Evolutionary conservation across 495 filamentous ascomycete species (phyloP).

Genomic region (Aspergillus nanangensis): DNA sequence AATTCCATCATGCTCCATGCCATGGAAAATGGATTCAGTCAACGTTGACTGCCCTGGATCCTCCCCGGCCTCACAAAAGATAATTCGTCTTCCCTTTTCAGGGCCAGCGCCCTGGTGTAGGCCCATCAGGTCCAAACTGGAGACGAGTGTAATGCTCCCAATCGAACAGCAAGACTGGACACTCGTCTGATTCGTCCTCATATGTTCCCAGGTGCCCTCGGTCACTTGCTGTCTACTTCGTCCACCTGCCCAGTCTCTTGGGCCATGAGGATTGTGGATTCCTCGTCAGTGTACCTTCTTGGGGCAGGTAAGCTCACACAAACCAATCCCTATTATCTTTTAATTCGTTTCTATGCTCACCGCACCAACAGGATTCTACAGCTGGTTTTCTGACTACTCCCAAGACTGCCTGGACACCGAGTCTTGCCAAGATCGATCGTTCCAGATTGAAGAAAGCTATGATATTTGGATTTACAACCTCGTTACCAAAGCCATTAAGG

Average conservation of each 20-base stretch:
- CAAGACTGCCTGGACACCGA: conserved; percentile 25
- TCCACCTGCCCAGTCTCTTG: background rate
- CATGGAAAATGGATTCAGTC: too few species aligned
- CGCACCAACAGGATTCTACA: conserved; percentile 41
- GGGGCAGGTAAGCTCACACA: background rate
- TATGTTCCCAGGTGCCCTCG: too few species aligned
- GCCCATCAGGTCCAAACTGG: too few species aligned
- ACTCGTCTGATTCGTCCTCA: too few species aligned
- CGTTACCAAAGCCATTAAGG: conserved; percentile 66
- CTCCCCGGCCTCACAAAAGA: too few species aligned
- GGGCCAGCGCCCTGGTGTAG: too few species aligned
- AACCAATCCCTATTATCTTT: background rate
- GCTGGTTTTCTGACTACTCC: conserved; percentile 54
- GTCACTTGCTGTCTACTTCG: too few species aligned
- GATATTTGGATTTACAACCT: conserved; percentile 63
- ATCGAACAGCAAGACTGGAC: too few species aligned
- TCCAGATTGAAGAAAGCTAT: conserved; percentile 27
- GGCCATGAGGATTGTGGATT: background rate
- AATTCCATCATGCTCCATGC: too few species aligned
- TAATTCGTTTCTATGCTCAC: background rate
- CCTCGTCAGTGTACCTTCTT: background rate
- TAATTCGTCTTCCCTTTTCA: too few species aligned
- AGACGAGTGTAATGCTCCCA: too few species aligned
- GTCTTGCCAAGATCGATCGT: conserved; percentile 26
- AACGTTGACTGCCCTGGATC: too few species aligned